Evolutionary conservation across 257 asterid species (phyloP).

Genomic region (Jaltomata sinuosa): DNA sequence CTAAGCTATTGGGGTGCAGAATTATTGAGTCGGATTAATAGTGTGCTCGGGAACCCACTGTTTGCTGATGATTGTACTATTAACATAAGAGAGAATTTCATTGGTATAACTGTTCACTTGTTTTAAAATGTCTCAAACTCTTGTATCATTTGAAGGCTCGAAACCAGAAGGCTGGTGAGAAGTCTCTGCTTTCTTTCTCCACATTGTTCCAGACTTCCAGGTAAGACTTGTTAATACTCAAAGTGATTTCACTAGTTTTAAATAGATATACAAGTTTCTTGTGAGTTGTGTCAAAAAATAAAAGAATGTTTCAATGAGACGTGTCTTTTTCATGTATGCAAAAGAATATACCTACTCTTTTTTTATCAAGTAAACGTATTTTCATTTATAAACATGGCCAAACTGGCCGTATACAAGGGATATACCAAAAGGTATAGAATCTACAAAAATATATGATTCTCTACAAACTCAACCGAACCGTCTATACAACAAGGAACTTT

Average conservation of each 20-base stretch:
- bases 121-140: constrained; percentile 2
- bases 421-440: not conserved
- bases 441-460: not conserved
- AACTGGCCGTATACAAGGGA: not conserved
- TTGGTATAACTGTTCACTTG: constrained; percentile 4
- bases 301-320: not conserved
- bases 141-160: constrained; percentile 48
- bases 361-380: not conserved
- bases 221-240: constrained; percentile 22
- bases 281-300: not conserved
- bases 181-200: constrained; percentile 74
- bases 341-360: not conserved
- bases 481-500: not conserved
- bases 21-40: no score
- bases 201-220: constrained; percentile 79
- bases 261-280: not conserved
- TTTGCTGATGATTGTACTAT: no score
- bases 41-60: no score
- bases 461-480: not conserved
- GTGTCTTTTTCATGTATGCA: not conserved
- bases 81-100: no score
- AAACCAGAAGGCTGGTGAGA: constrained; percentile 86
- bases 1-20: no score
- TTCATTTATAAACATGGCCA: not conserved
- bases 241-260: not conserved